These are phyloP conservation scores for Paraphaeosphaeria minitans DNA, from an alignment of 2,329 filamentous ascomycete species.

Conservation along the genomic window DNA sequence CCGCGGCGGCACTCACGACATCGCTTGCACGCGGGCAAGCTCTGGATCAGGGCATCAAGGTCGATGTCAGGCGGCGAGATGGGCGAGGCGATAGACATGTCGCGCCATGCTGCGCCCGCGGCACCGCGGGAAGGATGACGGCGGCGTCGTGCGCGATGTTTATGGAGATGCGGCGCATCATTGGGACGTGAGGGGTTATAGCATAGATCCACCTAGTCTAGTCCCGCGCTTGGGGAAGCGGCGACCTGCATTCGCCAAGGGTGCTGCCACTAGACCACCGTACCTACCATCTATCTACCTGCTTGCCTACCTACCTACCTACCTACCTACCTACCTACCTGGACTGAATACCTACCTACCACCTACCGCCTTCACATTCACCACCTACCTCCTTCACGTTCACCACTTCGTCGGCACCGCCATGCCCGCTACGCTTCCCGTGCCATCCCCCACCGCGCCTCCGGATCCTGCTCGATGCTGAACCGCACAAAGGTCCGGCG, in stretches of 20 bases:
- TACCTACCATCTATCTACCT: not conserved
- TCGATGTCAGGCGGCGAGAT: constrained; percentile 20
- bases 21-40: constrained; percentile 42
- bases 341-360: no score
- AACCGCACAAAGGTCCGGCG: constrained; percentile 42
- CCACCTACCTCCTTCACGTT: no score
- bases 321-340: no score
- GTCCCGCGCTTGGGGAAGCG: constrained; percentile 14
- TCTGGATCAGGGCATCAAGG: constrained; percentile 28
- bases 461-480: constrained; percentile 29
- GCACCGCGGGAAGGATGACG: constrained; percentile 1
- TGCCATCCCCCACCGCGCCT: constrained; percentile 14
- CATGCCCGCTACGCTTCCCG: constrained; percentile 29
- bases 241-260: constrained; percentile 15
- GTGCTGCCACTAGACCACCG: not conserved
- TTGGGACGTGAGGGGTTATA: constrained; percentile 1
- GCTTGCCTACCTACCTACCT: no score
- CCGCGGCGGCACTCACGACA: constrained; percentile 44
- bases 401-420: constrained; percentile 14
- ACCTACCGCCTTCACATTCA: no score
- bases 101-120: constrained; percentile 17
- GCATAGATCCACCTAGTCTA: not conserved
- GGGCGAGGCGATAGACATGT: constrained; percentile 25
- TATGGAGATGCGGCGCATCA: not conserved
- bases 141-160: not conserved